Evolutionary conservation across 2,329 filamentous ascomycete species (phyloP).

Genomic region (Ilyonectria sp.): DNA sequence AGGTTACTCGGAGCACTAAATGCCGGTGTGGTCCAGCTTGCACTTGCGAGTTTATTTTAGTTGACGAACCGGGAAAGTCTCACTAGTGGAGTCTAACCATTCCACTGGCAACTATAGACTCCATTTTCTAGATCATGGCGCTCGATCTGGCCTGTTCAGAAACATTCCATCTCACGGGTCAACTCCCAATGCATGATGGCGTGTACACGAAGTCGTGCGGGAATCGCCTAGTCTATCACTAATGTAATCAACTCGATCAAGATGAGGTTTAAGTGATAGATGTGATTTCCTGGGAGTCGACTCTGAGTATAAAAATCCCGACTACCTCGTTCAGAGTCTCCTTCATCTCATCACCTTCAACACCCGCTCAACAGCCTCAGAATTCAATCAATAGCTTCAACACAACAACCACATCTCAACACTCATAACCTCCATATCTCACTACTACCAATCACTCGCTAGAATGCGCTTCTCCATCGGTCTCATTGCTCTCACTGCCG

Average conservation of each 20-base stretch:
- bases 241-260: not conserved
- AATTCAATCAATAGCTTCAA: not conserved
- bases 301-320: not conserved
- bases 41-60: too few relatives aligned
- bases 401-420: not conserved
- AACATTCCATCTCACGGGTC: not conserved
- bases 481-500: conserved; percentile 6
- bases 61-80: not conserved
- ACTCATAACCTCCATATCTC: not conserved
- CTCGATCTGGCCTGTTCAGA: not conserved
- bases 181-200: too few relatives aligned
- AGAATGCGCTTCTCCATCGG: conserved; percentile 16
- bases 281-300: not conserved
- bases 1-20: not conserved
- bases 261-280: not conserved
- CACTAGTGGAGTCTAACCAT: not conserved
- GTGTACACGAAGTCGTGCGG: not conserved
- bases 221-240: not conserved
- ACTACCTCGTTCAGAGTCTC: not conserved
- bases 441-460: not conserved
- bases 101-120: not conserved
- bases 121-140: not conserved
- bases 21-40: too few relatives aligned
- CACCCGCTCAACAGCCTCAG: not conserved
- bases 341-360: not conserved